A percentile compares a stretch with the other conserved stretches of the same genome.
phyloP scores from a whole-genome alignment of 805 yeast species.

The Lachancea waltii region DNA sequence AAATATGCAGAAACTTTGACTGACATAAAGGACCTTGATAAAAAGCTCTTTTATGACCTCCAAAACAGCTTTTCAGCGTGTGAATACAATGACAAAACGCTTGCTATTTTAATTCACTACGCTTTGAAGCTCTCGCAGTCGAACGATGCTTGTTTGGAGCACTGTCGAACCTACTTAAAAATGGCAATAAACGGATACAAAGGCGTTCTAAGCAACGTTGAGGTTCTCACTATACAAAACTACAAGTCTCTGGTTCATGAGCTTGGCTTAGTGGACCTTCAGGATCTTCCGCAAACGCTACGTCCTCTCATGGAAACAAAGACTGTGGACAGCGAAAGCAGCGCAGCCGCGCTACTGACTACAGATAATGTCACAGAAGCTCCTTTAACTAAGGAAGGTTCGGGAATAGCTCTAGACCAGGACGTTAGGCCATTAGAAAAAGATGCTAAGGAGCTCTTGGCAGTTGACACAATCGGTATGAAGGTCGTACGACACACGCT shows the following conservation, averaged over 20 bases:
- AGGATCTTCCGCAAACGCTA: slow-evolving; percentile 23
- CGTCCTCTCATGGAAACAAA: slow-evolving; percentile 15
- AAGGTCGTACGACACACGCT: slow-evolving; percentile 73
- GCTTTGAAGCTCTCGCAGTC: slow-evolving; percentile 25
- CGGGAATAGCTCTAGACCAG: slow-evolving; percentile 17
- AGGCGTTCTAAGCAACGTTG: slow-evolving; percentile 22
- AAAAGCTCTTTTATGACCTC: slow-evolving; percentile 37
- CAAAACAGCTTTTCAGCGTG: slow-evolving; percentile 33
- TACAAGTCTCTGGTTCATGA: slow-evolving; percentile 34
- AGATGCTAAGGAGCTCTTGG: slow-evolving; percentile 45
- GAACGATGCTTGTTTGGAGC: slow-evolving; percentile 6
- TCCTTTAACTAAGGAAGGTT: slow-evolving; percentile 10
- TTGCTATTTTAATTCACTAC: slow-evolving; percentile 52
- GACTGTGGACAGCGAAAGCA: background rate
- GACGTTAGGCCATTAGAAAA: slow-evolving; percentile 44
- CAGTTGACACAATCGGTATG: slow-evolving; percentile 75
- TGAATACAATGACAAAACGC: slow-evolving; percentile 48
- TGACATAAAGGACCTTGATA: slow-evolving; percentile 37
- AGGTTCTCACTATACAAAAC: slow-evolving; percentile 27
- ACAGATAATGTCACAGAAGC: background rate
- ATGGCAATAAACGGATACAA: slow-evolving; percentile 17
- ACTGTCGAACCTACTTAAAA: slow-evolving; percentile 17
- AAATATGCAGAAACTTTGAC: slow-evolving; percentile 15
- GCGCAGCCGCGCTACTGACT: background rate
- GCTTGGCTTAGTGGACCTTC: slow-evolving; percentile 29